Evolutionary conservation across 2,329 filamentous ascomycete genomes (phyloP).

Genomic region (Iodosphaeria phyllophila): DNA sequence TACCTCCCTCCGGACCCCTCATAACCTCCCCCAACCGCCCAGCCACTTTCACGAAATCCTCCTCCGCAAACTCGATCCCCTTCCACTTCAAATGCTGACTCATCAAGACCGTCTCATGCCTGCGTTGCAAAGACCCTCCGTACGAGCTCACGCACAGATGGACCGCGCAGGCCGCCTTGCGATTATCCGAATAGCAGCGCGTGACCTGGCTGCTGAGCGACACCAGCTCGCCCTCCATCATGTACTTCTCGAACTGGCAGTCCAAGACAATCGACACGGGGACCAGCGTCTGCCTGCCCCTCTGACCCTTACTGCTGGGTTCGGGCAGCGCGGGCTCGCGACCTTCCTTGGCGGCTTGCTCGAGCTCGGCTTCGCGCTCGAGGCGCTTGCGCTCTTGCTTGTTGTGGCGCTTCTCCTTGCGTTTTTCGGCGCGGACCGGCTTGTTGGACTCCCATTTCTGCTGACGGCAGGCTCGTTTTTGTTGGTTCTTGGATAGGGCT

Average conservation of each 20-base stretch:
- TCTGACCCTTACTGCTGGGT: too few relatives aligned
- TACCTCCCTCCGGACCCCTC: conserved; percentile 34
- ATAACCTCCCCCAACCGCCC: conserved; percentile 49
- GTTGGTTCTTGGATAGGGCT: conserved; percentile 65
- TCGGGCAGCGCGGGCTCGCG: conserved; percentile 19
- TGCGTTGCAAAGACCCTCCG: conserved; percentile 51
- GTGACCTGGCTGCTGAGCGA: conserved; percentile 74
- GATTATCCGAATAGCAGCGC: conserved; percentile 77
- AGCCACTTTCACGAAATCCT: conserved; percentile 55
- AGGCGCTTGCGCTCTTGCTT: conserved; percentile 27
- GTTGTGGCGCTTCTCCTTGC: conserved; percentile 34
- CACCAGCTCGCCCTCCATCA: conserved; percentile 71
- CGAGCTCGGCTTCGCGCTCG: conserved; percentile 29
- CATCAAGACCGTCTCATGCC: conserved; percentile 60
- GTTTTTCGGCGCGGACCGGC: conserved; percentile 25
- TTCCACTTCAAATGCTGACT: conserved; percentile 66
- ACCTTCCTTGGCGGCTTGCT: conserved; percentile 21
- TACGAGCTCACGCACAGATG: conserved; percentile 68
- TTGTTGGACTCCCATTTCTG: conserved; percentile 61
- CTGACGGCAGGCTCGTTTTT: conserved; percentile 58
- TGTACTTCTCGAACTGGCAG: conserved; percentile 79
- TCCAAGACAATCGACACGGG: conserved; percentile 74
- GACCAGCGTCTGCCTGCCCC: conserved; percentile 28
- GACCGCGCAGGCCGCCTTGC: conserved; percentile 42
- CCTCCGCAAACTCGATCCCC: conserved; percentile 52